phyloP scores from a whole-genome alignment of 805 yeast species.

The Ogataea glucozyma region DNA sequence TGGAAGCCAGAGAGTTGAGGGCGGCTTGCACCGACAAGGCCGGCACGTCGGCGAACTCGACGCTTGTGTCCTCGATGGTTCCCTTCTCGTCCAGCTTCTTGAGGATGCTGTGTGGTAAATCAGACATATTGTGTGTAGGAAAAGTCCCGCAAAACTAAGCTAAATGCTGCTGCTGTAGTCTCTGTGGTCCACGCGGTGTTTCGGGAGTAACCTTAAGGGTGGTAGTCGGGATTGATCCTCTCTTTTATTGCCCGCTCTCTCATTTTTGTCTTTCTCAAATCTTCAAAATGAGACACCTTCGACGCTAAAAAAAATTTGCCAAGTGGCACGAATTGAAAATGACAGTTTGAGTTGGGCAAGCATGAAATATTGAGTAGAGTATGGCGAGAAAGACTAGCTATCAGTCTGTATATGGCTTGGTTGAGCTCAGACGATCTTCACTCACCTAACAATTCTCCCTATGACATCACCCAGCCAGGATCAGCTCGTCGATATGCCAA shows the following conservation, averaged over 20 bases:
- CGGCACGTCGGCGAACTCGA: constrained; percentile 62
- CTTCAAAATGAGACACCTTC: not conserved
- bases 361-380: too few species aligned
- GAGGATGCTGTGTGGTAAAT: constrained; percentile 62
- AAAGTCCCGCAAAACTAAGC: constrained; percentile 2
- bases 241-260: too few species aligned
- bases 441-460: not conserved
- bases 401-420: too few species aligned
- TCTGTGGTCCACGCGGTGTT: not conserved
- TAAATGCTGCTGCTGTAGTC: constrained; percentile 1
- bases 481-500: too few species aligned
- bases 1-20: constrained; percentile 81
- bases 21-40: constrained; percentile 76
- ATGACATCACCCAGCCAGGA: too few species aligned
- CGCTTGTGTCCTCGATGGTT: constrained; percentile 67
- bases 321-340: not conserved
- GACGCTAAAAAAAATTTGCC: constrained; percentile 5
- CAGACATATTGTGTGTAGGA: constrained; percentile 69
- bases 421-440: too few species aligned
- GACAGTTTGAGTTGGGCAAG: too few species aligned
- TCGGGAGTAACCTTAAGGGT: too few species aligned
- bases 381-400: too few species aligned
- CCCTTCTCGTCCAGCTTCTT: constrained; percentile 63
- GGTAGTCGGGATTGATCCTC: too few species aligned
- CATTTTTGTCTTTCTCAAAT: too few species aligned